Conservation (phyloP, 148 eudicot genomes). For the Cornus kousa region DNA sequence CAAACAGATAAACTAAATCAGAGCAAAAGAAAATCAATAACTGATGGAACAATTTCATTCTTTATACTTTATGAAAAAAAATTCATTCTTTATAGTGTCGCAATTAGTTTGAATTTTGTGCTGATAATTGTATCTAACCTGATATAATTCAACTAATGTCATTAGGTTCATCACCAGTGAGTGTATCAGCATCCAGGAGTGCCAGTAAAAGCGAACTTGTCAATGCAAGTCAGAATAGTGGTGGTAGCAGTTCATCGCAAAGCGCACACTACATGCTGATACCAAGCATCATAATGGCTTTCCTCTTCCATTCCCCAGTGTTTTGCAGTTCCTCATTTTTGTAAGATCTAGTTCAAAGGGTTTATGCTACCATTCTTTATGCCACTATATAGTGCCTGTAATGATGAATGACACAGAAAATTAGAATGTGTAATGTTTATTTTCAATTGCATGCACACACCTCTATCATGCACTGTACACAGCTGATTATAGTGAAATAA, state of each 20-base stretch:
- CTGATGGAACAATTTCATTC: too few species aligned
- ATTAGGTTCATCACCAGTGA: constrained; percentile 63
- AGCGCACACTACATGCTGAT: constrained; percentile 14
- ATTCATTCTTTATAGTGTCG: too few species aligned
- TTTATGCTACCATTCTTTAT: not conserved
- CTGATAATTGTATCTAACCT: not conserved
- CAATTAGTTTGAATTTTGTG: too few species aligned
- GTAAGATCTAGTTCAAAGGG: not conserved
- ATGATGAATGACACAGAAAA: too few species aligned
- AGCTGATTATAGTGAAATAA: too few species aligned
- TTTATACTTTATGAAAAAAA: too few species aligned
- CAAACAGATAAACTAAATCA: not conserved
- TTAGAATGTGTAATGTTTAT: too few species aligned
- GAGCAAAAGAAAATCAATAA: not conserved
- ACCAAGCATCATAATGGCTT: constrained; percentile 10
- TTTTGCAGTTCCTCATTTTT: constrained; percentile 3
- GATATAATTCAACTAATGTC: not conserved
- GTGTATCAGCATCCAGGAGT: constrained; percentile 47
- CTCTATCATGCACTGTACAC: too few species aligned
- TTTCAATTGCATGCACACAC: too few species aligned
- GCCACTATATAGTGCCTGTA: not conserved
- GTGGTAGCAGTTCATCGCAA: constrained; percentile 30
- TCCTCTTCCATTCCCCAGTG: constrained; percentile 9
- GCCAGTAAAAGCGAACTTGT: constrained; percentile 50
- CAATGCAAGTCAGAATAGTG: constrained; percentile 51